A percentile compares a stretch with the other conserved stretches of the same genome.
phyloP scores from a whole-genome alignment of 2,329 filamentous ascomycete species.

The Chalaropsis thielavioides region DNA sequence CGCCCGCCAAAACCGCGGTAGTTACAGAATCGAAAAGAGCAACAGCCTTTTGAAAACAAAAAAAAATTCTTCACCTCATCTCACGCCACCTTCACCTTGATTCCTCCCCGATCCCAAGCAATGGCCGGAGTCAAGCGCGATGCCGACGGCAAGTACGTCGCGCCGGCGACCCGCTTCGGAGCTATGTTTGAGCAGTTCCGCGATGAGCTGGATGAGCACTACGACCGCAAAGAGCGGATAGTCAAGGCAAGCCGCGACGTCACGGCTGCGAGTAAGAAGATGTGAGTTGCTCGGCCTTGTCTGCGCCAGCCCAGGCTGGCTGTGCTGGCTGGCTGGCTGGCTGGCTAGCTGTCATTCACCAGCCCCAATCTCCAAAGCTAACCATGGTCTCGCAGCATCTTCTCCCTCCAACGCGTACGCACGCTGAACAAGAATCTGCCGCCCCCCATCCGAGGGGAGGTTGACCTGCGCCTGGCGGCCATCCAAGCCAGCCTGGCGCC shows the following conservation, averaged over 20 bases:
- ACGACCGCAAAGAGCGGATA: conserved; percentile 78
- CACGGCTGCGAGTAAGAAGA: conserved; percentile 91
- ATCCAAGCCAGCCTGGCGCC: conserved; percentile 54
- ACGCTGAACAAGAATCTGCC: conserved; percentile 49
- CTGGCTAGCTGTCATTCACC: background rate
- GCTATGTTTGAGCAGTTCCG: conserved; percentile 78
- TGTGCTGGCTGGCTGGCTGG: too few relatives aligned
- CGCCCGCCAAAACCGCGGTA: background rate
- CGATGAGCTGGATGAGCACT: conserved; percentile 80
- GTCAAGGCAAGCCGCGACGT: conserved; percentile 88
- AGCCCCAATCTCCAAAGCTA: background rate
- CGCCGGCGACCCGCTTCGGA: conserved; percentile 32
- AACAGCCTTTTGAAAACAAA: background rate
- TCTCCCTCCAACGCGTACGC: conserved; percentile 38
- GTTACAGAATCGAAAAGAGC: background rate
- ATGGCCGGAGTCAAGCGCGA: conserved; percentile 36
- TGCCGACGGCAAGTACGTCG: conserved; percentile 33
- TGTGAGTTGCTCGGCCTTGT: conserved; percentile 38
- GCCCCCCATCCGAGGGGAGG: conserved; percentile 52
- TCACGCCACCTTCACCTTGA: background rate
- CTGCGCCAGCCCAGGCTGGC: background rate
- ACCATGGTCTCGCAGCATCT: conserved; percentile 24
- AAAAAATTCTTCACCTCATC: too few relatives aligned
- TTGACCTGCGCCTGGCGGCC: conserved; percentile 51
- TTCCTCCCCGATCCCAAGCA: background rate